These are phyloP conservation scores for Phoma sp. DNA, from an alignment of 2,329 filamentous ascomycete species.

Conservation along the genomic window DNA sequence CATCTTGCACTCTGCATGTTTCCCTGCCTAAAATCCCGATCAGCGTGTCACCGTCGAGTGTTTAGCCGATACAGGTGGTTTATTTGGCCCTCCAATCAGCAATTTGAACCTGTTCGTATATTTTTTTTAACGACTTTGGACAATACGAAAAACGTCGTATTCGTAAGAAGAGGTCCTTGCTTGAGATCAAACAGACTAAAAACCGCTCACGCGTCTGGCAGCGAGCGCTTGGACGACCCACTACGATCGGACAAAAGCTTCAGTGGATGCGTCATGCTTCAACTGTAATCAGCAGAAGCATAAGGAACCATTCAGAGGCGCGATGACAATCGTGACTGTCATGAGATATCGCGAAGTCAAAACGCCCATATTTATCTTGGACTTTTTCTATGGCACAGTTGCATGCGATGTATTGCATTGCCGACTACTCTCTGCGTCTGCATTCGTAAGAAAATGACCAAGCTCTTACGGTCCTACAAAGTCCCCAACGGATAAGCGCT, in stretches of 20 bases:
- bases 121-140: background rate
- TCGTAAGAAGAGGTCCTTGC: background rate
- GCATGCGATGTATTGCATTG: too few relatives aligned
- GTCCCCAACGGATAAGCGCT: slow-evolving; percentile 58
- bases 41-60: slow-evolving; percentile 1
- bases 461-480: slow-evolving; percentile 23
- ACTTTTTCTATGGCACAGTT: too few relatives aligned
- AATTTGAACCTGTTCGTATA: background rate
- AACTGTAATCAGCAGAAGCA: too few relatives aligned
- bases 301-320: too few relatives aligned
- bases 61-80: slow-evolving; percentile 4
- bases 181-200: background rate
- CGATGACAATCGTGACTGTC: too few relatives aligned
- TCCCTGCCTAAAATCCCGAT: slow-evolving; percentile 4
- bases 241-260: too few relatives aligned
- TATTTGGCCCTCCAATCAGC: background rate
- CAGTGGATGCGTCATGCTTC: too few relatives aligned
- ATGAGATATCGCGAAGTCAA: too few relatives aligned
- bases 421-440: too few relatives aligned
- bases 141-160: slow-evolving; percentile 7
- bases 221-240: slow-evolving; percentile 1
- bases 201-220: background rate
- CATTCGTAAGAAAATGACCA: too few relatives aligned
- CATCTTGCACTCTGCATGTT: slow-evolving; percentile 13
- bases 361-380: too few relatives aligned